Evolutionary conservation across 1,139 yeast genomes (phyloP), one percentile per base, ranked within the genome.

Genomic region (Hanseniaspora uvarum): DNA sequence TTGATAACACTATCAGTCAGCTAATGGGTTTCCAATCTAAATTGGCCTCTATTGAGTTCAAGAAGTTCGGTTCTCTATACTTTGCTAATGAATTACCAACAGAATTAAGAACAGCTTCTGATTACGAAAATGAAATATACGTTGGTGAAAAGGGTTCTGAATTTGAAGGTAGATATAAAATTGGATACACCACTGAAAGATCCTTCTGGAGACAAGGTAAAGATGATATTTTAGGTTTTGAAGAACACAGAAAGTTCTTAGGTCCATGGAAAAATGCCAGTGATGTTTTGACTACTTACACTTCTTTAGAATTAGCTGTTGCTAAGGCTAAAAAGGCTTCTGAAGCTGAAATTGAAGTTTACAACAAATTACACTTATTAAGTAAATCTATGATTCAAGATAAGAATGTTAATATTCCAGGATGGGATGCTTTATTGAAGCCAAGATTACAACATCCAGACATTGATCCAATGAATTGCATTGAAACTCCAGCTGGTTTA

Each of bases 131-230:
- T 57, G 64, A 64, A 33, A 86, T 94, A 4, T 84, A 83, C 60
- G 80, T 78, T 6, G 86, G 81, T 21, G 92, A 85, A 65, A 70
- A 74, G 33, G 72, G 80, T 53, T 71, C 73, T 28, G 68, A 67
- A 31, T 70, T 85, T 54, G 71, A 72, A 51, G 77, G 78, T 59
- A 79, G 95, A 71, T 89, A 94, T 94, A 78, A 84, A 65, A 81
- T 92, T 60, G 97, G 98, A 2, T 94, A 95, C n/a, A 78, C 87
- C 41, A 81, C 80, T 39, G 96, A 89, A 68, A 76, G 83, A 59
- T 75, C 79, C 16, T 86, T 82, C 65, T 82, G 88, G 76, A 84
- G 83, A 66, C 30, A 46, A 23, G 33, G 39, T 7, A 77, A 79
- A 60, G 82, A 81, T 62, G 69, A 69, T 60, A 72, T 68, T 58